Evolutionary conservation across 202 grass and related monocot species (phyloP).

Genomic region (Dendrocalamus latiflorus): DNA sequence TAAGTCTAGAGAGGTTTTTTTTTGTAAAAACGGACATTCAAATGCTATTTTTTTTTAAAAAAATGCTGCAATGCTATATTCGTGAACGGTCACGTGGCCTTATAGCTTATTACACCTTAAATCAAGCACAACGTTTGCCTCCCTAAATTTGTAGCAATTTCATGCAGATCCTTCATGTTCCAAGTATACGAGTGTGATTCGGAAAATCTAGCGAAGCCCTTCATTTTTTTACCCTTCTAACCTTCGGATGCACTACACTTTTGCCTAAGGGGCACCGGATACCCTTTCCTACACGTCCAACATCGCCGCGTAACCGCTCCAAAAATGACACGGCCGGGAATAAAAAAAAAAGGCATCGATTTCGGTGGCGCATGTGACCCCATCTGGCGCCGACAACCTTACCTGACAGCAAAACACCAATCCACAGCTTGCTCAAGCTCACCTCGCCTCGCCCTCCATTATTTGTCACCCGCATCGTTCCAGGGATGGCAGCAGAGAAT

Average conservation of each 20-base stretch:
- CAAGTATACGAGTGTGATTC: neutral
- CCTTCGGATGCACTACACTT: neutral
- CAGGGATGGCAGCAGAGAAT: too few species aligned
- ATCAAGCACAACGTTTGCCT: neutral
- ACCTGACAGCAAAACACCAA: neutral
- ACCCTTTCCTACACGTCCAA: neutral
- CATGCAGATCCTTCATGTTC: neutral
- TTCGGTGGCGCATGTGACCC: neutral
- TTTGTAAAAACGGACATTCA: too few species aligned
- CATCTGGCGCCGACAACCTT: neutral
- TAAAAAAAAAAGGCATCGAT: too few species aligned
- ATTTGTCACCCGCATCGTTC: too few species aligned
- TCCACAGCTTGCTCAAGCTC: neutral
- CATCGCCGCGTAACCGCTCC: neutral
- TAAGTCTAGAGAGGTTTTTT: too few species aligned
- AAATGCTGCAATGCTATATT: too few species aligned
- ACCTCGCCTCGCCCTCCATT: neutral
- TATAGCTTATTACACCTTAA: neutral
- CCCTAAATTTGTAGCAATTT: neutral
- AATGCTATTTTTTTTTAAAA: too few species aligned
- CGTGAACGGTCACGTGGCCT: neutral
- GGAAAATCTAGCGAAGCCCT: neutral
- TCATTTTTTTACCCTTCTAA: too few species aligned
- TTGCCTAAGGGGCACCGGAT: neutral
- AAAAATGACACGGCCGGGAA: neutral